These are phyloP conservation scores for Biscogniauxia sp. DNA, from an alignment of 2,329 filamentous ascomycete genomes.

Conservation along the genomic window DNA sequence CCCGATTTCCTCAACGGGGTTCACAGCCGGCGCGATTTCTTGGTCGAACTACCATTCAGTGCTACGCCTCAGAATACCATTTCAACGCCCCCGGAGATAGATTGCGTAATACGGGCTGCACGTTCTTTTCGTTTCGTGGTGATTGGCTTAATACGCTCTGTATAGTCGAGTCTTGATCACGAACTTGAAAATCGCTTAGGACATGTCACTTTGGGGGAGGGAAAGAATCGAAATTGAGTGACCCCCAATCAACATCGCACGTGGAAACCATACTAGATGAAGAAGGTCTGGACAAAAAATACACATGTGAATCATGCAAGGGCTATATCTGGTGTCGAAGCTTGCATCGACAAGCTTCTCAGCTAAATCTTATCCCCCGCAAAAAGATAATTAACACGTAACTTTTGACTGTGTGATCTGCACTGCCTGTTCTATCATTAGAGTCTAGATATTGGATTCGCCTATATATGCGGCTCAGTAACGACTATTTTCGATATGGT, in stretches of 20 bases:
- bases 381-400: background rate
- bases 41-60: conserved; percentile 9
- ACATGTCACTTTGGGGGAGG: background rate
- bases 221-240: background rate
- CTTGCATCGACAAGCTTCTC: background rate
- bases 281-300: background rate
- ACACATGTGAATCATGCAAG: background rate
- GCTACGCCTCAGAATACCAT: conserved; percentile 11
- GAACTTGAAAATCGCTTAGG: conserved; percentile 4
- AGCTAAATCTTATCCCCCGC: background rate
- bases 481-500: background rate
- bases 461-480: background rate
- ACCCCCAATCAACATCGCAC: conserved; percentile 12
- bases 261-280: conserved; percentile 3
- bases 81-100: background rate
- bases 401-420: background rate
- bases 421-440: background rate
- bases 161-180: conserved; percentile 7
- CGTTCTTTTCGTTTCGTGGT: conserved; percentile 5
- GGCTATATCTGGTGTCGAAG: background rate
- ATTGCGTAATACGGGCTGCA: conserved; percentile 11
- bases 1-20: conserved; percentile 16
- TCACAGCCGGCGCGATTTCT: conserved; percentile 12
- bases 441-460: background rate
- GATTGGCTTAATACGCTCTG: conserved; percentile 10